Conservation (phyloP, 2,329 filamentous ascomycete genomes). For the Venturiaceae sp. region DNA sequence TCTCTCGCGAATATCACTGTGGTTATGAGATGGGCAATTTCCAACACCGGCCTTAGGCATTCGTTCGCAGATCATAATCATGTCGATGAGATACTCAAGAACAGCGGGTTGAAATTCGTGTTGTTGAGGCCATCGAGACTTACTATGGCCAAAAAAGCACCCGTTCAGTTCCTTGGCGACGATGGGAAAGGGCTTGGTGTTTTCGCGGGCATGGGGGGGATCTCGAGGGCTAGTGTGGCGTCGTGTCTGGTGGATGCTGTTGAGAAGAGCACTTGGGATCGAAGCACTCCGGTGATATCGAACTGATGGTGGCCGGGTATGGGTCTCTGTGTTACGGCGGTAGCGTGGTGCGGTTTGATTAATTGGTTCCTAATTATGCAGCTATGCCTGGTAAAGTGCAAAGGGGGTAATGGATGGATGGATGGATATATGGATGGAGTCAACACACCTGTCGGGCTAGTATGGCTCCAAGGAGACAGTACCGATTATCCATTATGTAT, state of each 20-base stretch:
- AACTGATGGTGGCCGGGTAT: no score
- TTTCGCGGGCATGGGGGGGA: slow-evolving; percentile 29
- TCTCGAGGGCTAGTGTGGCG: slow-evolving; percentile 32
- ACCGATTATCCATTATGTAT: no score
- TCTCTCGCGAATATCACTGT: slow-evolving; percentile 34
- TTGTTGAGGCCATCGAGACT: slow-evolving; percentile 36
- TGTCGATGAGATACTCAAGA: slow-evolving; percentile 33
- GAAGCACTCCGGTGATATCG: slow-evolving; percentile 28
- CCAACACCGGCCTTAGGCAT: slow-evolving; percentile 35
- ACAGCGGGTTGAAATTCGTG: slow-evolving; percentile 28
- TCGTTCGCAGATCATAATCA: slow-evolving; percentile 39
- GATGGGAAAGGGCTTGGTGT: slow-evolving; percentile 32
- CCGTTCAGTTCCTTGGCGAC: slow-evolving; percentile 32
- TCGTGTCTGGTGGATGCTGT: slow-evolving; percentile 36
- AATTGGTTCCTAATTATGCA: no score
- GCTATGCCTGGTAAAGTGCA: no score
- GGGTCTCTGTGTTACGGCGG: no score
- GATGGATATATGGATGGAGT: no score
- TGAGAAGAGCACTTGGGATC: slow-evolving; percentile 32
- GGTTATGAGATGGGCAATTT: slow-evolving; percentile 35
- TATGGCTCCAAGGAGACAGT: no score
- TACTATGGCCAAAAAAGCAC: no score
- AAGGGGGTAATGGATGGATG: no score
- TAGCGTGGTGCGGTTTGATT: no score
- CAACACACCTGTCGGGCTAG: no score